Evolutionary conservation across 2,329 filamentous ascomycete genomes (phyloP).

Genomic region (Colletotrichum lentis): DNA sequence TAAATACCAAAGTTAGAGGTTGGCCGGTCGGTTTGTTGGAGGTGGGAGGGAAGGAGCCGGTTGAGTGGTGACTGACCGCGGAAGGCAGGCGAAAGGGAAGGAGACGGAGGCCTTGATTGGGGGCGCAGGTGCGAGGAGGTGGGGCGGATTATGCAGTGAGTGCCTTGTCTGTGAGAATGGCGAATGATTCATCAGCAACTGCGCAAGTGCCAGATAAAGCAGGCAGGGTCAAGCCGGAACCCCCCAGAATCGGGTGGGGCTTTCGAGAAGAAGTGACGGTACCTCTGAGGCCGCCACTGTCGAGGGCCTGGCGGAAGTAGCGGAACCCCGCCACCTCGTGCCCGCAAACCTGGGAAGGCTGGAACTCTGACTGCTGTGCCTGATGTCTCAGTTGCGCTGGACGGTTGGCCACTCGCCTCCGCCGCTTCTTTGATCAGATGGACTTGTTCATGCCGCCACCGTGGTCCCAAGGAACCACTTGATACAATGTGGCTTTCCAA

Average conservation of each 20-base stretch:
- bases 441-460: conserved; percentile 30
- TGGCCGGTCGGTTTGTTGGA: conserved; percentile 13
- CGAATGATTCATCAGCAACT: conserved; percentile 52
- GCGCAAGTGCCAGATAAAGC: conserved; percentile 29
- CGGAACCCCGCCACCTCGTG: conserved; percentile 5
- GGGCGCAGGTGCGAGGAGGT: conserved; percentile 38
- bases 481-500: not conserved
- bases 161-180: conserved; percentile 38
- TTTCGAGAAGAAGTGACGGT: conserved; percentile 6
- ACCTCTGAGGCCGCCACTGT: not conserved
- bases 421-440: conserved; percentile 38
- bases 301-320: not conserved
- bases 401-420: conserved; percentile 31
- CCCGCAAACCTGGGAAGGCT: conserved; percentile 30
- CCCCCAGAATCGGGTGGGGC: conserved; percentile 49
- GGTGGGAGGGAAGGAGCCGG: conserved; percentile 22
- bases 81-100: conserved; percentile 36
- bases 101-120: conserved; percentile 25
- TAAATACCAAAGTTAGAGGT: conserved; percentile 28
- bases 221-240: conserved; percentile 44
- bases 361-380: conserved; percentile 33
- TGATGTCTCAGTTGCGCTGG: conserved; percentile 35
- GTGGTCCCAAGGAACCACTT: not conserved
- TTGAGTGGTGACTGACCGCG: conserved; percentile 31
- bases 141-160: conserved; percentile 42